phyloP scores from a whole-genome alignment of 768 basidiomycete genomes.

The Trametopsis cervina region DNA sequence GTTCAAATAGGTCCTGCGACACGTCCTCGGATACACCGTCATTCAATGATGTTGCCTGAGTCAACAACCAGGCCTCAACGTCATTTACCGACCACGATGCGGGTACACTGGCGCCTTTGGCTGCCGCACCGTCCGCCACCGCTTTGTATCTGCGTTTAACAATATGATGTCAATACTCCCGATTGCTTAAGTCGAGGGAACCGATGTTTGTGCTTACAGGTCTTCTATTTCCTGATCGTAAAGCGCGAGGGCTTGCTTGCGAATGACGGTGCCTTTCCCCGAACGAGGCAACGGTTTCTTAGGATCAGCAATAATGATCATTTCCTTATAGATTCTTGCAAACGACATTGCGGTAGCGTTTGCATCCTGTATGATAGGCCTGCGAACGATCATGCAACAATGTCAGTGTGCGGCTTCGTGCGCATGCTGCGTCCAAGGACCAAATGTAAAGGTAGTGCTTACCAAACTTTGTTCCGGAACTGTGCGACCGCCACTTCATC shows the following conservation, averaged over 20 bases:
- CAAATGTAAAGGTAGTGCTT: background rate
- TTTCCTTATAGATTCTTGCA: conserved; percentile 26
- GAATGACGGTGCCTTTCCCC: conserved; percentile 11
- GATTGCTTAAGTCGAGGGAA: background rate
- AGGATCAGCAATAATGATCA: conserved; percentile 10
- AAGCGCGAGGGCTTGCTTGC: conserved; percentile 6
- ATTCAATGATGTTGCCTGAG: conserved; percentile 12
- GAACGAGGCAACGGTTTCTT: conserved; percentile 12
- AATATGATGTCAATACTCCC: background rate
- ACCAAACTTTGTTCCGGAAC: conserved; percentile 15
- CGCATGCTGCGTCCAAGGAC: background rate
- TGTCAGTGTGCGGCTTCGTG: background rate
- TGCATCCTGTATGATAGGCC: conserved; percentile 20
- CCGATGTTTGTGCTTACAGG: conserved; percentile 10
- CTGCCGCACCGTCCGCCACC: conserved; percentile 10
- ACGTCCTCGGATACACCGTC: background rate
- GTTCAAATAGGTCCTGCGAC: conserved; percentile 8
- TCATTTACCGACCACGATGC: conserved; percentile 6
- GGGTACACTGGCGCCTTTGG: conserved; percentile 8
- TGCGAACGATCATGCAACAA: conserved; percentile 3
- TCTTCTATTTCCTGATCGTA: conserved; percentile 14
- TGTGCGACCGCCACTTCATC: conserved; percentile 4
- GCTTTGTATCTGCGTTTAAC: conserved; percentile 9
- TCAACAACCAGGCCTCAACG: conserved; percentile 11
- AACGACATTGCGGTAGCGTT: conserved; percentile 22